Evolutionary conservation across 1,139 yeast genomes (phyloP).

Genomic region (Yamadazyma friedrichii): DNA sequence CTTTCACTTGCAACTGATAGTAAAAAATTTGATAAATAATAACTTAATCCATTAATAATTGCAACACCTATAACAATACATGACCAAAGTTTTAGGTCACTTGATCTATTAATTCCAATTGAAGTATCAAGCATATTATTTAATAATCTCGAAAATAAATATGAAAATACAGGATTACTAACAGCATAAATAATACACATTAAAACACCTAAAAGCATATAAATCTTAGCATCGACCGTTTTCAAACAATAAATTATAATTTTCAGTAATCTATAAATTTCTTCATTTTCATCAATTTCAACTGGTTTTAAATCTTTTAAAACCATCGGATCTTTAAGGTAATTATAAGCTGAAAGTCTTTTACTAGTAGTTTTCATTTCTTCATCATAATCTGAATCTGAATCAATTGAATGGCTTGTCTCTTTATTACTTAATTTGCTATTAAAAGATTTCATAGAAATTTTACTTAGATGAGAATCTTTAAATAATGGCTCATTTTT

Average conservation of each 20-base stretch:
- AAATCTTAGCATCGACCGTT: slow-evolving; percentile 28
- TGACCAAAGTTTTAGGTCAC: slow-evolving; percentile 61
- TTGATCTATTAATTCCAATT: slow-evolving; percentile 20
- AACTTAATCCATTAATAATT: slow-evolving; percentile 54
- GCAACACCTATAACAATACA: slow-evolving; percentile 60
- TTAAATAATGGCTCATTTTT: slow-evolving; percentile 13
- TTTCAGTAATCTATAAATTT: slow-evolving; percentile 14
- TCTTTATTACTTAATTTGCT: neutral
- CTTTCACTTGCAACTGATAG: slow-evolving; percentile 63
- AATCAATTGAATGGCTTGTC: neutral
- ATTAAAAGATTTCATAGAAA: neutral
- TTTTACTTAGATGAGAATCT: slow-evolving; percentile 9
- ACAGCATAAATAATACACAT: slow-evolving; percentile 59
- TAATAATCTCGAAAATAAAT: slow-evolving; percentile 66
- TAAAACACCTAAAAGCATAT: slow-evolving; percentile 51
- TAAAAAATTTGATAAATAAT: slow-evolving; percentile 49
- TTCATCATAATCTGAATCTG: slow-evolving; percentile 6
- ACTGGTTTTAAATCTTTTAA: slow-evolving; percentile 19
- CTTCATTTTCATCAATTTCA: slow-evolving; percentile 10
- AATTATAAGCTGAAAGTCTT: slow-evolving; percentile 14
- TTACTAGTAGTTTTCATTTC: neutral
- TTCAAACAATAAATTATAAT: slow-evolving; percentile 14
- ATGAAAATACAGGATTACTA: slow-evolving; percentile 76
- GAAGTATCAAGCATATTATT: slow-evolving; percentile 51
- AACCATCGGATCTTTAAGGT: slow-evolving; percentile 24